phyloP scores from a whole-genome alignment of 202 grass and related monocot species.

The Carex sylvatica region DNA sequence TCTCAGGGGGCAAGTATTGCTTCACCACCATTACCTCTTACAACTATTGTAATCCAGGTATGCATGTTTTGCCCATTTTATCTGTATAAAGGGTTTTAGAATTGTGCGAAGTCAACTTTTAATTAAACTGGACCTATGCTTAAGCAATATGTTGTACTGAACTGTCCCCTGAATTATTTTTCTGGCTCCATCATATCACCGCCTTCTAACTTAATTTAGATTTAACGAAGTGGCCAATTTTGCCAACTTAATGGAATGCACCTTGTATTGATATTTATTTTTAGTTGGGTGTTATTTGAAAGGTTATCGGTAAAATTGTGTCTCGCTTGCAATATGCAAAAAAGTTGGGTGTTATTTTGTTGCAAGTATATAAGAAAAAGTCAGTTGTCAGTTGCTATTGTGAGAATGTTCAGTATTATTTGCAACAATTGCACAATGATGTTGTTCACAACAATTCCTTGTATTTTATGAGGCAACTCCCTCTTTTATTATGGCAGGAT shows the following conservation, averaged over 20 bases:
- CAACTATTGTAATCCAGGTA: constrained; percentile 89
- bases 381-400: background rate
- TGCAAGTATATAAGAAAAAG: background rate
- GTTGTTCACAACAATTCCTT: background rate
- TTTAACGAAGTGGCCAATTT: background rate
- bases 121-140: background rate
- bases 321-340: background rate
- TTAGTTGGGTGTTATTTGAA: background rate
- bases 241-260: background rate
- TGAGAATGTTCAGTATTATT: background rate
- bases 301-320: background rate
- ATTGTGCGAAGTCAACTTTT: background rate
- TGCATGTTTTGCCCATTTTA: background rate
- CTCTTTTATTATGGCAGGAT: constrained; percentile 47
- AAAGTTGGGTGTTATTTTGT: background rate
- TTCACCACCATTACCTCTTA: constrained; percentile 73
- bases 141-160: background rate
- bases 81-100: background rate
- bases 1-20: constrained; percentile 43
- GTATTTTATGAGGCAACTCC: background rate
- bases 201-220: background rate
- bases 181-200: background rate
- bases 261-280: background rate
- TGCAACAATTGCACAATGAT: background rate
- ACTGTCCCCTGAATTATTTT: background rate